Conservation (phyloP, 139 green algal species). For the Deuterostichococcus epilithicus region DNA sequence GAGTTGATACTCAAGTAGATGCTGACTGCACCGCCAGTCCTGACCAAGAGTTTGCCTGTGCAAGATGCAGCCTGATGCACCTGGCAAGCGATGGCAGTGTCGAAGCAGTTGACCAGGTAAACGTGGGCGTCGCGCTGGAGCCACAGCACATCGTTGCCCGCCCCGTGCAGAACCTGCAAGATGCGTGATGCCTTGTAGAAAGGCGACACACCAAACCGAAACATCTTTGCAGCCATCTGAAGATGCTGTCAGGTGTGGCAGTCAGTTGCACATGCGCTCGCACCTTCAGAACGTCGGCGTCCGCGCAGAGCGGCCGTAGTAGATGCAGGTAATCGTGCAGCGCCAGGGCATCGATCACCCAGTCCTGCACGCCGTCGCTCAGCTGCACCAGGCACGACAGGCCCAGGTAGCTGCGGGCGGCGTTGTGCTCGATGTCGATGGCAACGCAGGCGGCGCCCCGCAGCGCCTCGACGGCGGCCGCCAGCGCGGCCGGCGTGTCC, state of each 20-base stretch:
- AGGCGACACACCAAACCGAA: not conserved
- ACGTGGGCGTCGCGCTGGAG: conserved; percentile 71
- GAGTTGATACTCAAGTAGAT: not conserved
- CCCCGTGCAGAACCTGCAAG: conserved; percentile 72
- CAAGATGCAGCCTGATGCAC: conserved; percentile 16
- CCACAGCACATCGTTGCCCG: conserved; percentile 74
- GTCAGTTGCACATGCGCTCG: not conserved
- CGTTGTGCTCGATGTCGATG: conserved; percentile 67
- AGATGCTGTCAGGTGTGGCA: not conserved
- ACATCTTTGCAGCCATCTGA: not conserved
- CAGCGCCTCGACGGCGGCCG: conserved; percentile 24
- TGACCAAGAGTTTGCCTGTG: not conserved
- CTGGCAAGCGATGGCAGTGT: conserved; percentile 73
- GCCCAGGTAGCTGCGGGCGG: conserved; percentile 55
- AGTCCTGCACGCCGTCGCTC: conserved; percentile 48
- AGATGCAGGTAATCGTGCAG: conserved; percentile 54
- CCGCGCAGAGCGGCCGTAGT: conserved; percentile 48
- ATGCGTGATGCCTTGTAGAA: not conserved
- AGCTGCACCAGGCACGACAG: conserved; percentile 76
- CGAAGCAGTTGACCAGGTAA: conserved; percentile 78
- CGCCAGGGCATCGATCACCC: conserved; percentile 63
- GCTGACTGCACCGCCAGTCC: too few species aligned
- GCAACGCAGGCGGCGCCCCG: conserved; percentile 28
- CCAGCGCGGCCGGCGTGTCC: conserved; percentile 17
- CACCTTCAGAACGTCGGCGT: conserved; percentile 57